A percentile compares a stretch with the other conserved stretches of the same genome.
These are phyloP conservation scores for Gautieria morchelliformis DNA, from an alignment of 768 basidiomycete species.

Conservation along the genomic window DNA sequence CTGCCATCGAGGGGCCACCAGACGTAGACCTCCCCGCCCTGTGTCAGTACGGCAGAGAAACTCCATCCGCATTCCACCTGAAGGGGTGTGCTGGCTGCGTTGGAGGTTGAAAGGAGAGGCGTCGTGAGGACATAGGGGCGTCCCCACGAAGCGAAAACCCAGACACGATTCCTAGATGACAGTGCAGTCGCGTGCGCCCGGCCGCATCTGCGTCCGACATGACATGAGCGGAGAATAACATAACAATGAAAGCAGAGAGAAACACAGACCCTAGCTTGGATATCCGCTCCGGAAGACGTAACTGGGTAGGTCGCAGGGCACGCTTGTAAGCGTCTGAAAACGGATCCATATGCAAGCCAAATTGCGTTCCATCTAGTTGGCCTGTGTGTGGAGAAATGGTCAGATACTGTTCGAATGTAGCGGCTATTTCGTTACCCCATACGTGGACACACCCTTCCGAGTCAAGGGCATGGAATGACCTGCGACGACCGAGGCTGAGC, in stretches of 20 bases:
- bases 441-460: slow-evolving; percentile 60
- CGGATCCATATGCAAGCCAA: slow-evolving; percentile 38
- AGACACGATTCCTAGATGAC: slow-evolving; percentile 49
- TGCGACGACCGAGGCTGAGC: slow-evolving; percentile 18
- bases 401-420: not conserved
- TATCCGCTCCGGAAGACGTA: slow-evolving; percentile 49
- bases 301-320: slow-evolving; percentile 44
- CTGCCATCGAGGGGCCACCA: slow-evolving; percentile 59
- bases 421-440: slow-evolving; percentile 52
- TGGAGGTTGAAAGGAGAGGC: slow-evolving; percentile 30
- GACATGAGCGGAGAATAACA: slow-evolving; percentile 3
- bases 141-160: slow-evolving; percentile 74
- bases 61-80: slow-evolving; percentile 73
- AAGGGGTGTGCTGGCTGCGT: slow-evolving; percentile 36
- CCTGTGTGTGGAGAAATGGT: slow-evolving; percentile 32
- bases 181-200: slow-evolving; percentile 61
- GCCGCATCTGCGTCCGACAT: slow-evolving; percentile 49
- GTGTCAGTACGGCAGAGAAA: slow-evolving; percentile 66
- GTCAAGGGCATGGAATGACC: slow-evolving; percentile 84
- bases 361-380: slow-evolving; percentile 40
- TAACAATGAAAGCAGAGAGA: not conserved
- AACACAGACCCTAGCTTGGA: slow-evolving; percentile 52
- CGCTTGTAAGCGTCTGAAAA: slow-evolving; percentile 44
- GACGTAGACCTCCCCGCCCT: slow-evolving; percentile 60
- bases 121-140: slow-evolving; percentile 52